Conservation (phyloP, 140 eudicot genomes). For the Flaveria floridana region DNA sequence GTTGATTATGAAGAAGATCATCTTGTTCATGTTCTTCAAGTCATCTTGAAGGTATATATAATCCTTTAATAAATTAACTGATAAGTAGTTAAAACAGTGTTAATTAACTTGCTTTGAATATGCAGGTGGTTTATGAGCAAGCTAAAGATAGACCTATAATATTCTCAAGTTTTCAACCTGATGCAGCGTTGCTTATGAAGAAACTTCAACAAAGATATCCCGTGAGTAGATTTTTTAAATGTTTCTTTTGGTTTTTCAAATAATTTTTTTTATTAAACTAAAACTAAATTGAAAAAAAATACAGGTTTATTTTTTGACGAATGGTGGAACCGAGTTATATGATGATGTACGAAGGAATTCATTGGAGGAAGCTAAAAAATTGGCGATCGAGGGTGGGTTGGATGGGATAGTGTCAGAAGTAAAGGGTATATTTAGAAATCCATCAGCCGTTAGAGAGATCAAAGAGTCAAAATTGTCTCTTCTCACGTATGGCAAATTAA, state of each 20-base stretch:
- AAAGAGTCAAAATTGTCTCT: conserved; percentile 73
- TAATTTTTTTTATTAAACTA: neutral
- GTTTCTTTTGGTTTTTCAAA: neutral
- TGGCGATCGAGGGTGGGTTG: conserved; percentile 67
- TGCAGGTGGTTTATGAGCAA: conserved; percentile 54
- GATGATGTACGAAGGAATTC: conserved; percentile 73
- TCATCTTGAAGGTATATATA: conserved; percentile 50
- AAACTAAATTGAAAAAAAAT: neutral
- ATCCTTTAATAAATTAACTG: neutral
- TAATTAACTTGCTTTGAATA: neutral
- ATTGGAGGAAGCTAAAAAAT: conserved; percentile 63
- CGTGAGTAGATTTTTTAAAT: conserved; percentile 35
- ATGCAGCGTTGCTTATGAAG: conserved; percentile 66
- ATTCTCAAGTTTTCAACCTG: conserved; percentile 87
- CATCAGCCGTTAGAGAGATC: conserved; percentile 58
- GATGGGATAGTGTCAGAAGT: conserved; percentile 94
- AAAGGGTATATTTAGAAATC: conserved; percentile 68
- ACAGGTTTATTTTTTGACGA: conserved; percentile 78
- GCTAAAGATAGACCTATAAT: conserved; percentile 70
- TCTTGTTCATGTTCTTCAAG: conserved; percentile 53
- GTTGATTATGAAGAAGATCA: conserved; percentile 52
- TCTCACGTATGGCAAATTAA: conserved; percentile 76
- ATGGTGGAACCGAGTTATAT: conserved; percentile 67
- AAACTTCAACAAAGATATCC: conserved; percentile 72
- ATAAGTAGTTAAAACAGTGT: too few relatives aligned